Evolutionary conservation across 164 flowering plant genomes (phyloP).

Genomic region (Tetrastigma voinierianum): DNA sequence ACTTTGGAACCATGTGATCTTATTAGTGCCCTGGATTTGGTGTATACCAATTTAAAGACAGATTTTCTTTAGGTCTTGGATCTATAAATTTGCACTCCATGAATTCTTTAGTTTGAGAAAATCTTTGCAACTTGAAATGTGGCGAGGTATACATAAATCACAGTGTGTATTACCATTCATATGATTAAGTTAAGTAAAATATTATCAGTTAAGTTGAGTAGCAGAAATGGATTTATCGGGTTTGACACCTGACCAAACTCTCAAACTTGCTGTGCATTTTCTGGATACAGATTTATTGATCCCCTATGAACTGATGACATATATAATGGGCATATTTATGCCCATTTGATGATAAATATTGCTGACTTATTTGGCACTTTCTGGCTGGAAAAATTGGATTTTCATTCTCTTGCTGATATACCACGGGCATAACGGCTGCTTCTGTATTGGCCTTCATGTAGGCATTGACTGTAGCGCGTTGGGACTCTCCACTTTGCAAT

Average conservation of each 20-base stretch:
- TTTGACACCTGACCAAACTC: background rate
- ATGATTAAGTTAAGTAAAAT: too few species aligned
- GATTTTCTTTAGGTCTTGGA: background rate
- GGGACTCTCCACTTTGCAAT: constrained; percentile 79
- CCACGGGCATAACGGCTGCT: constrained; percentile 90
- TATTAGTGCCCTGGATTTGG: background rate
- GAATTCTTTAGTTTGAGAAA: background rate
- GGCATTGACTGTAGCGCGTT: constrained; percentile 76
- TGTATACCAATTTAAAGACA: background rate
- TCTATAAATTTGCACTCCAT: background rate
- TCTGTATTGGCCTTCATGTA: constrained; percentile 79
- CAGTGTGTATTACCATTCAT: background rate
- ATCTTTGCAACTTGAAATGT: background rate
- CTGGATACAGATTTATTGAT: too few species aligned
- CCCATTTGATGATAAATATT: background rate
- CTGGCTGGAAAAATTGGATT: constrained; percentile 84
- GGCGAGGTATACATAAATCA: background rate
- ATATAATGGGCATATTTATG: background rate
- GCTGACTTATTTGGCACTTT: constrained; percentile 5
- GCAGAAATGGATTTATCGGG: background rate
- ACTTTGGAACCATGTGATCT: background rate
- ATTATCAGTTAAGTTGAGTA: background rate
- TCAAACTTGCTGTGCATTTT: background rate
- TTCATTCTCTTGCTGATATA: constrained; percentile 91
- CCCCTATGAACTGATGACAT: background rate